These are phyloP conservation scores for Lepraria neglecta DNA, from an alignment of 495 filamentous ascomycete species.

Conservation along the genomic window DNA sequence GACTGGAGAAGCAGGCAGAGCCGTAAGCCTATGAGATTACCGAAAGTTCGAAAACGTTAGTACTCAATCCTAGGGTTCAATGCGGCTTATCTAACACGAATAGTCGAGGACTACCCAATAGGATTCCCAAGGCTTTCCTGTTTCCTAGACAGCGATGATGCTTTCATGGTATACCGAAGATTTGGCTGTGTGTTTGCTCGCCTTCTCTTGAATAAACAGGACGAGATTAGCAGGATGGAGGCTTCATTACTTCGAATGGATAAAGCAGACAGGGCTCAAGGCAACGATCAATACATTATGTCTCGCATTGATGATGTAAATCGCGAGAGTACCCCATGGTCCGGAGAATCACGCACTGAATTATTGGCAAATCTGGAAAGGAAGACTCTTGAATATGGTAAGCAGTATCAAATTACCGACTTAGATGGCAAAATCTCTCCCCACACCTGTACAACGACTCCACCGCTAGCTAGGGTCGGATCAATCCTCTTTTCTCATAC, in stretches of 20 bases:
- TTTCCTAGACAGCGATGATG: constrained; percentile 30
- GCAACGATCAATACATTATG: constrained; percentile 16
- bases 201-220: constrained; percentile 28
- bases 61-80: too few relatives aligned
- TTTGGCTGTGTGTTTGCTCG: constrained; percentile 28
- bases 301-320: constrained; percentile 15
- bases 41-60: too few relatives aligned
- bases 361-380: constrained; percentile 30
- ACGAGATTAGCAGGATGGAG: constrained; percentile 27
- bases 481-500: too few relatives aligned
- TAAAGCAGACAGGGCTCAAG: constrained; percentile 7
- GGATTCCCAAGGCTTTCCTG: constrained; percentile 27
- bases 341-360: constrained; percentile 22
- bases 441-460: background rate
- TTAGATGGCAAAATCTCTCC: background rate
- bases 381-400: constrained; percentile 36
- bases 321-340: constrained; percentile 12
- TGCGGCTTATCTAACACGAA: too few relatives aligned
- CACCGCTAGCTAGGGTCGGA: too few relatives aligned
- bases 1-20: too few relatives aligned
- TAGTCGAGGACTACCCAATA: constrained; percentile 25
- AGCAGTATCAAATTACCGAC: background rate
- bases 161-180: constrained; percentile 28
- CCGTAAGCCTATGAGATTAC: too few relatives aligned
- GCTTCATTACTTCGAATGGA: constrained; percentile 21